These are phyloP conservation scores for Zygosaccharomyces rouxii DNA, from an alignment of 805 yeast species.

Conservation along the genomic window DNA sequence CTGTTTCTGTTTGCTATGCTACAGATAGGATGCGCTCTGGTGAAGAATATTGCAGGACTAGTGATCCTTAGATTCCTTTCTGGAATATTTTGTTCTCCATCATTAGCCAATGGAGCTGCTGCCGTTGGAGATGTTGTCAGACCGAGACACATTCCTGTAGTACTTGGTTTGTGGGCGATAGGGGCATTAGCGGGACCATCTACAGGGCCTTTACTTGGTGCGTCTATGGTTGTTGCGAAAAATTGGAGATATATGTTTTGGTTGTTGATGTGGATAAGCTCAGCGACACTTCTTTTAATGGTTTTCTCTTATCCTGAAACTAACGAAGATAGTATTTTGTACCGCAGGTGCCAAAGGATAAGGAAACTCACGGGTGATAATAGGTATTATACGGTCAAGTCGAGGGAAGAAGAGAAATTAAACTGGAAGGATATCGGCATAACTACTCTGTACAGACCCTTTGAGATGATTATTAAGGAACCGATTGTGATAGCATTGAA, in stretches of 20 bases:
- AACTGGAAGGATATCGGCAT: constrained; percentile 18
- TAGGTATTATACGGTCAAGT: constrained; percentile 35
- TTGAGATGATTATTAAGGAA: constrained; percentile 46
- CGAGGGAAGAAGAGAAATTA: constrained; percentile 36
- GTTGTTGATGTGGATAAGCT: constrained; percentile 43
- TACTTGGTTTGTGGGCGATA: constrained; percentile 50
- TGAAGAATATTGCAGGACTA: constrained; percentile 46
- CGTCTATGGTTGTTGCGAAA: constrained; percentile 44
- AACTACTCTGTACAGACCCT: constrained; percentile 46
- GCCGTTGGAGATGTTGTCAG: constrained; percentile 47
- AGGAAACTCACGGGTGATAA: constrained; percentile 46
- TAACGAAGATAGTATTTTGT: constrained; percentile 40
- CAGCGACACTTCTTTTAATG: constrained; percentile 36
- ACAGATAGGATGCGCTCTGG: constrained; percentile 54
- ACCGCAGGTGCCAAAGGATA: constrained; percentile 45
- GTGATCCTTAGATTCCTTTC: constrained; percentile 47
- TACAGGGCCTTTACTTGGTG: constrained; percentile 56
- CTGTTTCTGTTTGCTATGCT: constrained; percentile 45
- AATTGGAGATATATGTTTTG: constrained; percentile 55
- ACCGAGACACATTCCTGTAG: constrained; percentile 42
- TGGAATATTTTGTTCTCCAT: constrained; percentile 55
- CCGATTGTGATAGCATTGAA: constrained; percentile 53
- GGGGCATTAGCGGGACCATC: constrained; percentile 54
- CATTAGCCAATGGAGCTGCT: constrained; percentile 57
- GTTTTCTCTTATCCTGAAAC: constrained; percentile 47